Percentiles rank a stretch among this genome's conserved stretches.
These are phyloP conservation scores for Pseudogymnoascus sp. DNA, from an alignment of 2,329 filamentous ascomycete genomes.

Conservation along the genomic window DNA sequence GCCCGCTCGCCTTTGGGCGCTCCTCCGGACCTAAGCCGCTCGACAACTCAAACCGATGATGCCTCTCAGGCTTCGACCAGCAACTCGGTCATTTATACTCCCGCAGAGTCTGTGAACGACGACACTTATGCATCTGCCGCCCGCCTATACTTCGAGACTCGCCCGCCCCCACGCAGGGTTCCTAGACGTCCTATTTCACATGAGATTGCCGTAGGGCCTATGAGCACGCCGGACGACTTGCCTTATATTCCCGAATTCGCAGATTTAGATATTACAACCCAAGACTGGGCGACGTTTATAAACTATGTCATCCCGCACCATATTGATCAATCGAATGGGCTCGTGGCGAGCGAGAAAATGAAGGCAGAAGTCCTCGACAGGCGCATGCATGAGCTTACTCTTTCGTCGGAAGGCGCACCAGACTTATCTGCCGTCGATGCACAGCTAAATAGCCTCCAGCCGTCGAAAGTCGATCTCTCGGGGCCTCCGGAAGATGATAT, in stretches of 20 bases:
- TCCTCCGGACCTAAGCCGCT: constrained; percentile 19
- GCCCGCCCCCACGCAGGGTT: constrained; percentile 28
- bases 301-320: constrained; percentile 49
- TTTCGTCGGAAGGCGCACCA: constrained; percentile 19
- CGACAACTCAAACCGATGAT: constrained; percentile 30
- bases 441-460: constrained; percentile 34
- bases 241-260: constrained; percentile 29
- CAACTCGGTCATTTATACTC: constrained; percentile 23
- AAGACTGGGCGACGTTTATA: constrained; percentile 54
- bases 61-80: constrained; percentile 27
- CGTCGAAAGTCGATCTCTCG: constrained; percentile 15
- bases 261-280: constrained; percentile 37
- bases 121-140: constrained; percentile 26
- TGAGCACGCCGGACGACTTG: constrained; percentile 37
- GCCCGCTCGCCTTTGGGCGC: constrained; percentile 24
- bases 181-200: constrained; percentile 26
- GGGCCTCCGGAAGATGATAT: constrained; percentile 19
- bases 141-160: constrained; percentile 35
- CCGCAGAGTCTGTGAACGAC: constrained; percentile 13
- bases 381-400: constrained; percentile 21
- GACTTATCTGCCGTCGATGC: constrained; percentile 34
- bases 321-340: constrained; percentile 37
- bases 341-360: constrained; percentile 43
- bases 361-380: constrained; percentile 34
- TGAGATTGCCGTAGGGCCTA: constrained; percentile 29